phyloP scores from a whole-genome alignment of 176 grass and related monocot species.

The Eragrostis nindensis region DNA sequence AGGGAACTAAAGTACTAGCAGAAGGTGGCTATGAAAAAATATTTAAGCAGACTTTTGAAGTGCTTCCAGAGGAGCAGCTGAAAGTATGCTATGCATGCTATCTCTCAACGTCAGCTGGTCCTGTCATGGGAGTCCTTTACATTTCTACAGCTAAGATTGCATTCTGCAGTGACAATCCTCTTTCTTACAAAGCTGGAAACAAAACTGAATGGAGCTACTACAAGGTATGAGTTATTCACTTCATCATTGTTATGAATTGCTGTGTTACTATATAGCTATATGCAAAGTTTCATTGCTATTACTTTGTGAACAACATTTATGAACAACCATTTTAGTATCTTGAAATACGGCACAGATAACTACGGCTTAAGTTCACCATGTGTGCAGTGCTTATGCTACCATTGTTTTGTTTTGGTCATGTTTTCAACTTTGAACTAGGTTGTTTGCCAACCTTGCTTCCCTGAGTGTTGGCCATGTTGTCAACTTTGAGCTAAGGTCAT shows the following conservation, averaged over 20 bases:
- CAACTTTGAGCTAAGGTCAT: neutral
- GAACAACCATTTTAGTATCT: too few relatives aligned
- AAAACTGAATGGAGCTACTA: constrained; percentile 97
- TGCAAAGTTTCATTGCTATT: constrained; percentile 4
- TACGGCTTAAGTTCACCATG: neutral
- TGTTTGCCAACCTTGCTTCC: neutral
- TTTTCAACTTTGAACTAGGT: neutral
- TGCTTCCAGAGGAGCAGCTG: constrained; percentile 72
- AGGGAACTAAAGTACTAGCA: constrained; percentile 90
- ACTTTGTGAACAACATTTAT: neutral
- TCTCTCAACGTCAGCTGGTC: constrained; percentile 91
- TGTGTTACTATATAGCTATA: too few relatives aligned
- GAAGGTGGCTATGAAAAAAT: constrained; percentile 96
- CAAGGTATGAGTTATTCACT: constrained; percentile 52
- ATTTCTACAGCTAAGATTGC: constrained; percentile 91
- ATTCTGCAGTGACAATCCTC: constrained; percentile 88
- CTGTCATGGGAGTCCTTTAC: constrained; percentile 92
- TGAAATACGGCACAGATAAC: neutral
- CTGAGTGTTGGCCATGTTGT: neutral
- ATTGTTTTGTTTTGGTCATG: neutral
- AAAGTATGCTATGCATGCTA: constrained; percentile 81
- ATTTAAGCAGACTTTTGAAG: constrained; percentile 85
- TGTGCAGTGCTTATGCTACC: neutral
- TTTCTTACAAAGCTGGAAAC: constrained; percentile 83
- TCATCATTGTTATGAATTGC: too few relatives aligned